Conservation (phyloP, 208 protist species). For the Herpetomonas samuelpessoai region DNA sequence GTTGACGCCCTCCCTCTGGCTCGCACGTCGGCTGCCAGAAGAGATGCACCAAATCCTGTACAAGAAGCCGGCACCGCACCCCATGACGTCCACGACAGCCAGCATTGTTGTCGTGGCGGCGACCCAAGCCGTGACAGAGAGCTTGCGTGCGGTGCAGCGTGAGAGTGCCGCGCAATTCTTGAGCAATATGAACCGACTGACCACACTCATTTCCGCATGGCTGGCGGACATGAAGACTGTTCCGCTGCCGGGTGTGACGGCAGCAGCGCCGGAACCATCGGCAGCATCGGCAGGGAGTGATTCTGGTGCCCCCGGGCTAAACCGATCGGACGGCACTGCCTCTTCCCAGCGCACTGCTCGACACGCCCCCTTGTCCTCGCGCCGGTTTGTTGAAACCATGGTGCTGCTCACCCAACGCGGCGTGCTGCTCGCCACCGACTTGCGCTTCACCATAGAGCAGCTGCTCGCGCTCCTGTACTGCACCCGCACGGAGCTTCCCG, state of each 20-base stretch:
- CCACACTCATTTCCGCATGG: constrained; percentile 33
- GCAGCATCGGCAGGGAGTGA: not conserved
- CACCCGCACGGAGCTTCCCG: constrained; percentile 47
- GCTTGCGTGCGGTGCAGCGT: not conserved
- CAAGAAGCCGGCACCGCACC: constrained; percentile 14
- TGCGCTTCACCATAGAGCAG: constrained; percentile 57
- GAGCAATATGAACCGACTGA: constrained; percentile 24
- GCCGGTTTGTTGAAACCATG: constrained; percentile 30
- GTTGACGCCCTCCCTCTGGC: constrained; percentile 29
- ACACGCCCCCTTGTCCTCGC: constrained; percentile 12
- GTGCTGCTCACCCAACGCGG: constrained; percentile 68
- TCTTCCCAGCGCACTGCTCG: not conserved
- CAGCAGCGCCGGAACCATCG: not conserved
- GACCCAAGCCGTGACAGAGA: not conserved
- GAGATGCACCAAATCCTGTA: constrained; percentile 11
- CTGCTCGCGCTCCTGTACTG: constrained; percentile 76
- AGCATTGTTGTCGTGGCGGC: not conserved
- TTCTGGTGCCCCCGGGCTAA: no score
- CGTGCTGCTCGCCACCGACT: constrained; percentile 45
- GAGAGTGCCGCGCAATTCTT: constrained; percentile 5
- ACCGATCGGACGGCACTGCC: no score
- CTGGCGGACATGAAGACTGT: not conserved
- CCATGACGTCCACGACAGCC: constrained; percentile 5
- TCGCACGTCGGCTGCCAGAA: not conserved
- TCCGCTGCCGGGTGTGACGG: not conserved